These are phyloP conservation scores for Xylariaceae sp. DNA, from an alignment of 2,329 filamentous ascomycete genomes.

Conservation along the genomic window DNA sequence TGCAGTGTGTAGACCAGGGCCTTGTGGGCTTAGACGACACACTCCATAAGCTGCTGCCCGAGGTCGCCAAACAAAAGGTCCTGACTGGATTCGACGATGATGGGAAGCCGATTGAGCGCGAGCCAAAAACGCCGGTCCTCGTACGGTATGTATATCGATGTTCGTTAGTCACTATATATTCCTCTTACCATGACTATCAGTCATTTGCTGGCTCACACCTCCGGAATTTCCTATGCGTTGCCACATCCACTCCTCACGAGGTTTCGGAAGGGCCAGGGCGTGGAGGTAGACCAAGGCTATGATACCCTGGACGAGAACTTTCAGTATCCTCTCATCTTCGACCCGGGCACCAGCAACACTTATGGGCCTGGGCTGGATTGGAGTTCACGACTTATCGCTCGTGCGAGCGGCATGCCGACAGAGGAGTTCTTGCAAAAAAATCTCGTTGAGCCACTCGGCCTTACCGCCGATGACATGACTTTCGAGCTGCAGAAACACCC, in stretches of 20 bases:
- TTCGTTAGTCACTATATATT: not conserved
- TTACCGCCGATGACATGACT: conserved; percentile 13
- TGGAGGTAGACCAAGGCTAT: conserved; percentile 3
- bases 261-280: conserved; percentile 11
- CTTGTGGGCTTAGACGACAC: conserved; percentile 7
- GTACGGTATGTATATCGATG: conserved; percentile 5
- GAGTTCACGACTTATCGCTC: conserved; percentile 8
- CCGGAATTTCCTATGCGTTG: conserved; percentile 9
- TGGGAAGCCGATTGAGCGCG: conserved; percentile 12
- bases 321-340: conserved; percentile 12
- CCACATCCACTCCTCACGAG: conserved; percentile 6
- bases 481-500: conserved; percentile 19
- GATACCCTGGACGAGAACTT: conserved; percentile 11
- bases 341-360: conserved; percentile 9
- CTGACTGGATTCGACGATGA: conserved; percentile 11
- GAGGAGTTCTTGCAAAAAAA: conserved; percentile 10
- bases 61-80: conserved; percentile 10
- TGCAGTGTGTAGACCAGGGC: conserved; percentile 10
- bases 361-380: conserved; percentile 11
- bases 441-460: conserved; percentile 8
- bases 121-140: conserved; percentile 12
- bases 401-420: conserved; percentile 6
- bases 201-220: conserved; percentile 10
- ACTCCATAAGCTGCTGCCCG: conserved; percentile 10
- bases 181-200: conserved; percentile 4